These are phyloP conservation scores for Calonectria pauciramosa DNA, from an alignment of 2,329 filamentous ascomycete genomes.

Conservation along the genomic window DNA sequence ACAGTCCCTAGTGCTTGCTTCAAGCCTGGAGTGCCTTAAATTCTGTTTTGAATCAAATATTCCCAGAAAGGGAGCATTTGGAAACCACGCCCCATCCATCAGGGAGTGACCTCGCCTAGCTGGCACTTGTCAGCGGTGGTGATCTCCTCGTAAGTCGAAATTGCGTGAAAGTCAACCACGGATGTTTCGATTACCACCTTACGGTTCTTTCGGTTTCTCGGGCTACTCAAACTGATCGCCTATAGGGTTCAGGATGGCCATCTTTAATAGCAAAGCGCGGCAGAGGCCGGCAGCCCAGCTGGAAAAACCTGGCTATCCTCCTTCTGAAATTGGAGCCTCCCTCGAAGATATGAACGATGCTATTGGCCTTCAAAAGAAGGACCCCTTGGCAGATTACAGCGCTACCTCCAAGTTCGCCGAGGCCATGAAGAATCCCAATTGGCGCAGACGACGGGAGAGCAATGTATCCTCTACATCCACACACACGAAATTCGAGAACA, in stretches of 20 bases:
- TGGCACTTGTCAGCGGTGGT: neutral
- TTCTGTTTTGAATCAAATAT: neutral
- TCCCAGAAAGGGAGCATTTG: neutral
- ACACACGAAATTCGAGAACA: constrained; percentile 13
- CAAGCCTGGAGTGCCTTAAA: too few species aligned
- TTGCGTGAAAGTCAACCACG: neutral
- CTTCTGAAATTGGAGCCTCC: constrained; percentile 24
- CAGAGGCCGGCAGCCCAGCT: constrained; percentile 9
- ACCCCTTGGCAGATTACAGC: constrained; percentile 37
- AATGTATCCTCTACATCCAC: constrained; percentile 20
- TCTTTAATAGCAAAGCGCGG: constrained; percentile 20
- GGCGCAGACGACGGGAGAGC: constrained; percentile 46
- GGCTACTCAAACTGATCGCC: neutral
- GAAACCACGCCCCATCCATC: neutral
- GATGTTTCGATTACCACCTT: too few species aligned
- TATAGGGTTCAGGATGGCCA: constrained; percentile 25
- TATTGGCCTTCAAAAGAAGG: constrained; percentile 16
- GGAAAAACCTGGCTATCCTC: constrained; percentile 17
- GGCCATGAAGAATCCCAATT: constrained; percentile 54
- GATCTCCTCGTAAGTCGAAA: neutral
- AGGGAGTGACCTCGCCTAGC: neutral
- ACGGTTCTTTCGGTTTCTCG: neutral
- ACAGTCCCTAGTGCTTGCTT: neutral
- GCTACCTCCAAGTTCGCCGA: constrained; percentile 43
- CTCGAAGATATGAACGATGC: constrained; percentile 28